phyloP scores from a whole-genome alignment of 805 yeast species.

The Kodamaea kakaduensis region DNA sequence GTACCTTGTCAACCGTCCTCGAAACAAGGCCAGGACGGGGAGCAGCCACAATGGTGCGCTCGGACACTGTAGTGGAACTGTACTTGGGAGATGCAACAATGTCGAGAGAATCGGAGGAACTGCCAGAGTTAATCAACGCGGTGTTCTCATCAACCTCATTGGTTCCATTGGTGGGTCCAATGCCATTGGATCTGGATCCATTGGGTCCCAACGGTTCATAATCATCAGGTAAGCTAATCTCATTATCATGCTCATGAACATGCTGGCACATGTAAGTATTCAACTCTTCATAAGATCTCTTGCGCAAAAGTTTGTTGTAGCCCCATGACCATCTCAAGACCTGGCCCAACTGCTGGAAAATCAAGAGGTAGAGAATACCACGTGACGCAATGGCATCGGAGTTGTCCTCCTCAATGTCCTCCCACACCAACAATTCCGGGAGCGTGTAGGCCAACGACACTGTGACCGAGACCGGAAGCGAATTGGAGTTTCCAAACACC shows the following conservation, averaged over 20 bases:
- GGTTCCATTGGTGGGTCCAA: too few relatives aligned
- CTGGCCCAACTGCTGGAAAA: slow-evolving; percentile 81
- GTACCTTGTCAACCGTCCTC: slow-evolving; percentile 10
- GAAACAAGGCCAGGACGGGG: background rate
- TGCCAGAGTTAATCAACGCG: background rate
- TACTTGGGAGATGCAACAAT: slow-evolving; percentile 3
- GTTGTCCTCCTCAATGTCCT: slow-evolving; percentile 60
- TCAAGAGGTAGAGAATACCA: slow-evolving; percentile 68
- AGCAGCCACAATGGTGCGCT: background rate
- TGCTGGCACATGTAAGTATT: slow-evolving; percentile 16
- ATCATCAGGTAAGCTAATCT: slow-evolving; percentile 9
- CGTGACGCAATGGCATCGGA: slow-evolving; percentile 72
- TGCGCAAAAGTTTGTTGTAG: slow-evolving; percentile 62
- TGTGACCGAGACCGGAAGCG: slow-evolving; percentile 88
- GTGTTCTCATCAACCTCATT: slow-evolving; percentile 1
- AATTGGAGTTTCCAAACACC: slow-evolving; percentile 93
- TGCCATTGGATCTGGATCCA: too few relatives aligned
- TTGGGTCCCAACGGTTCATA: slow-evolving; percentile 13
- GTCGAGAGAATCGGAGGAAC: background rate
- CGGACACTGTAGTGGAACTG: background rate
- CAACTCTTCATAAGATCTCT: slow-evolving; percentile 39
- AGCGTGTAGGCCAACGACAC: slow-evolving; percentile 72
- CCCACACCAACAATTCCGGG: slow-evolving; percentile 69
- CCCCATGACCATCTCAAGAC: slow-evolving; percentile 88
- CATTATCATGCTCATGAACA: slow-evolving; percentile 9